Evolutionary conservation across 768 basidiomycete species (phyloP), one percentile per base, ranked within the genome.

Genomic region (Xerocomellus amylosporus): DNA sequence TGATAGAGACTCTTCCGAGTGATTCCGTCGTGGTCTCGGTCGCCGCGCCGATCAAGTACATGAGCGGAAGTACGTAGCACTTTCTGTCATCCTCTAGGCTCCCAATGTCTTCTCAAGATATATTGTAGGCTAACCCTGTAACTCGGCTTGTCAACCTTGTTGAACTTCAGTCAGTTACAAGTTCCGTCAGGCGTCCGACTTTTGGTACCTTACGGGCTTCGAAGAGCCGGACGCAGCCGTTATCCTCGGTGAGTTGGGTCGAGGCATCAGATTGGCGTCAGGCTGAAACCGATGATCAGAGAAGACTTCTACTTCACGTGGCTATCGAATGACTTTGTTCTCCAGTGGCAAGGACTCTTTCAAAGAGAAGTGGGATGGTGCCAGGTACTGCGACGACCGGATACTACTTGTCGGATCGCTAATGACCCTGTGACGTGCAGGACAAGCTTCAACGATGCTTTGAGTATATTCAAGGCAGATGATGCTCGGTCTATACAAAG

Each of bases 181-280:
- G 69, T 97, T 91, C 67, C 84, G 96, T 22, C 96, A 96, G 72
- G 84, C 84, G 0, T 93, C 90, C 36, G 87, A 96, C 71, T 91
- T 95, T 68, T 93, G 88, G 88, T 98, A 99, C 70, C 77, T 99
- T 14, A 97, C 97, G 0, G 97, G 97, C 12, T 97, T 97, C 64
- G 84, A 93, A 53, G 96, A 98, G 67, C 91, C 94, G 1, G 88
- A 96, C 52, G 83, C 96, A 17, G 94, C 91, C 1, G 75, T 98
- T 40, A 78, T 98, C 37, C 77, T 99, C 43, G 85, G 93, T 90
- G 46, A 63, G 61, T 45, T 24, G 36, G 77, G 53, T 44, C 5
- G 55, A 31, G 4, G 14, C 12, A 8, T 26, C 22, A 22, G 22
- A 6, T 51, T 40, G 17, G 1, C 24, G 17, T 36, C 36, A 10